A percentile compares a stretch with the other conserved stretches of the same genome.
These are phyloP conservation scores for Volvariella volvacea DNA, from an alignment of 1,284 basidiomycete genomes.

Conservation along the genomic window DNA sequence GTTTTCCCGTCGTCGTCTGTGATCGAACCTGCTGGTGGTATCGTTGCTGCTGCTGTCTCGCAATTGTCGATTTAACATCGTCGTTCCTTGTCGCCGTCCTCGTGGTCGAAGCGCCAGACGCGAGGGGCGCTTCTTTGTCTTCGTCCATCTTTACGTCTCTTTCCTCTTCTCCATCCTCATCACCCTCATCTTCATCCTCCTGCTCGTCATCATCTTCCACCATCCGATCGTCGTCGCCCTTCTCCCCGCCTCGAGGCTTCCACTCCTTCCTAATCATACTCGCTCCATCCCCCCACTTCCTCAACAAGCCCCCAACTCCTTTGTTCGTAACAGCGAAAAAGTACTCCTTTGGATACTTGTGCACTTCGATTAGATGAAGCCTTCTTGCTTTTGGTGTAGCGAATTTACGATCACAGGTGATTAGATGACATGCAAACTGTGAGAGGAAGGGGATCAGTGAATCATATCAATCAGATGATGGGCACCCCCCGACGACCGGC, in stretches of 20 bases:
- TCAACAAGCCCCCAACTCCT: slow-evolving; percentile 71
- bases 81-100: background rate
- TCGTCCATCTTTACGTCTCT: slow-evolving; percentile 5
- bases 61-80: background rate
- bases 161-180: slow-evolving; percentile 3
- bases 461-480: slow-evolving; percentile 1
- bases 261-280: slow-evolving; percentile 68
- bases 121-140: slow-evolving; percentile 4
- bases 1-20: no score
- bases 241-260: slow-evolving; percentile 38
- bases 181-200: slow-evolving; percentile 8
- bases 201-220: slow-evolving; percentile 15
- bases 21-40: slow-evolving; percentile 3
- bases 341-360: slow-evolving; percentile 80
- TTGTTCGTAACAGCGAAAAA: slow-evolving; percentile 88
- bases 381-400: slow-evolving; percentile 71
- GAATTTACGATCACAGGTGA: slow-evolving; percentile 62
- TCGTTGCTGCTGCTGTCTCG: slow-evolving; percentile 9
- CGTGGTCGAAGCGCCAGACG: background rate
- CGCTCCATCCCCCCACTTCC: slow-evolving; percentile 73
- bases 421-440: slow-evolving; percentile 80
- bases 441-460: slow-evolving; percentile 1
- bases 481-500: no score
- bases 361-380: slow-evolving; percentile 75
- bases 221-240: slow-evolving; percentile 14